Percentiles rank a stretch among this genome's conserved stretches.
These are phyloP conservation scores for Pythium volutum DNA, from an alignment of 352 stramenopile species.

Conservation along the genomic window DNA sequence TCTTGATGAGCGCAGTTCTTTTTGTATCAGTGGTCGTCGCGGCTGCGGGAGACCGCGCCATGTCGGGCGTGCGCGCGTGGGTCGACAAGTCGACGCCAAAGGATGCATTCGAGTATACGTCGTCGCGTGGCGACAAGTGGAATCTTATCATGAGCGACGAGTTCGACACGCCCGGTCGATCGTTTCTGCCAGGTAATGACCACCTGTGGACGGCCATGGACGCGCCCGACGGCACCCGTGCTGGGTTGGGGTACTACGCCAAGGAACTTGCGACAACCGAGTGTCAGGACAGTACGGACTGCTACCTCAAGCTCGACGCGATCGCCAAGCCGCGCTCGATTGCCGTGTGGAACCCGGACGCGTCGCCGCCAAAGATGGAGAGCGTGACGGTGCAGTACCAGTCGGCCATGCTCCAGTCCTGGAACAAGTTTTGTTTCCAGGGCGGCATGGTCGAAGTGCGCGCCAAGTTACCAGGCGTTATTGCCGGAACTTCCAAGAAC, in stretches of 20 bases:
- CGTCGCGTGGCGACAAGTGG: slow-evolving; percentile 36
- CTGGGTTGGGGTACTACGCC: slow-evolving; percentile 21
- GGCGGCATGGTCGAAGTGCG: slow-evolving; percentile 92
- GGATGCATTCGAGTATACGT: slow-evolving; percentile 34
- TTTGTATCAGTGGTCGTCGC: not conserved
- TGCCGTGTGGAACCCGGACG: slow-evolving; percentile 55
- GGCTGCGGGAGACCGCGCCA: not conserved
- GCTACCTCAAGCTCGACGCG: slow-evolving; percentile 63
- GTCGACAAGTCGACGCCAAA: slow-evolving; percentile 54
- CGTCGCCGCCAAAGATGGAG: slow-evolving; percentile 41
- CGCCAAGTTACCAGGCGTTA: slow-evolving; percentile 84
- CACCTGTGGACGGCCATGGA: slow-evolving; percentile 93
- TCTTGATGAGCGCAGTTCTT: not conserved
- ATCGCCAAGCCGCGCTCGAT: slow-evolving; percentile 34
- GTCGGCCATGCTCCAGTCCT: slow-evolving; percentile 90
- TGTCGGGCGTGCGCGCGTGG: slow-evolving; percentile 29
- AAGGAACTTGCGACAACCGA: slow-evolving; percentile 13
- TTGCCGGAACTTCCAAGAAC: slow-evolving; percentile 34
- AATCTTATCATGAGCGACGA: slow-evolving; percentile 77
- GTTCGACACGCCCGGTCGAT: slow-evolving; percentile 66
- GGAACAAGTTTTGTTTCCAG: slow-evolving; percentile 96
- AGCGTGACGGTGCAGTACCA: slow-evolving; percentile 56
- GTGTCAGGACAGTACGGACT: slow-evolving; percentile 14
- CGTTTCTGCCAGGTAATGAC: slow-evolving; percentile 90
- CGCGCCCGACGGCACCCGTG: slow-evolving; percentile 79